phyloP scores from a whole-genome alignment of 495 filamentous ascomycete genomes.

The Polyplosphaeria fusca region DNA sequence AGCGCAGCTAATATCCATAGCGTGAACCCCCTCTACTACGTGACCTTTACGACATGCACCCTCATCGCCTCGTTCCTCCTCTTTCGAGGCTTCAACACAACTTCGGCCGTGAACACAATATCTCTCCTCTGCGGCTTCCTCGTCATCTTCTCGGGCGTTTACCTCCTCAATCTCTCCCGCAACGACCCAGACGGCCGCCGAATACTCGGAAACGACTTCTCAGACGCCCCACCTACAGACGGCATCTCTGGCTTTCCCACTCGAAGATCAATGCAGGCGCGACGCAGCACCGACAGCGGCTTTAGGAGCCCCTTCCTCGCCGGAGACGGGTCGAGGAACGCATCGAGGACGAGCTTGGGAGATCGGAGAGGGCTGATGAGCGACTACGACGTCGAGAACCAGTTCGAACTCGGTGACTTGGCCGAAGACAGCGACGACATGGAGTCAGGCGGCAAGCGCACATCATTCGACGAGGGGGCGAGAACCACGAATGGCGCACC shows the following conservation, averaged over 20 bases:
- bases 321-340: neutral
- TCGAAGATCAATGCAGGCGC: slow-evolving; percentile 84
- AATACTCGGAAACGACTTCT: slow-evolving; percentile 57
- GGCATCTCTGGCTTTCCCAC: slow-evolving; percentile 85
- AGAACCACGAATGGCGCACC: slow-evolving; percentile 2
- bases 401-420: slow-evolving; percentile 63
- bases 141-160: slow-evolving; percentile 94
- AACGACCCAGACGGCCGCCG: slow-evolving; percentile 78
- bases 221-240: slow-evolving; percentile 83
- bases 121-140: slow-evolving; percentile 92
- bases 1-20: slow-evolving; percentile 48
- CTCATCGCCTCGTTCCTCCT: slow-evolving; percentile 95
- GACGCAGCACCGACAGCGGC: slow-evolving; percentile 64
- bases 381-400: slow-evolving; percentile 68
- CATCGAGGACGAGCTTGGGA: slow-evolving; percentile 20
- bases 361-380: slow-evolving; percentile 81
- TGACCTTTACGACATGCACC: slow-evolving; percentile 97
- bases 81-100: slow-evolving; percentile 96
- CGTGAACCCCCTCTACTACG: slow-evolving; percentile 97
- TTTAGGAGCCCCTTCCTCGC: slow-evolving; percentile 44
- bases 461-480: slow-evolving; percentile 39
- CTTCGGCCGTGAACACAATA: slow-evolving; percentile 87
- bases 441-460: slow-evolving; percentile 35
- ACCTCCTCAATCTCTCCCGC: slow-evolving; percentile 91
- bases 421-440: slow-evolving; percentile 68